Evolutionary conservation across 306 rosid genomes (phyloP), one percentile per base, ranked within the genome.

Genomic region (Senna siamea): DNA sequence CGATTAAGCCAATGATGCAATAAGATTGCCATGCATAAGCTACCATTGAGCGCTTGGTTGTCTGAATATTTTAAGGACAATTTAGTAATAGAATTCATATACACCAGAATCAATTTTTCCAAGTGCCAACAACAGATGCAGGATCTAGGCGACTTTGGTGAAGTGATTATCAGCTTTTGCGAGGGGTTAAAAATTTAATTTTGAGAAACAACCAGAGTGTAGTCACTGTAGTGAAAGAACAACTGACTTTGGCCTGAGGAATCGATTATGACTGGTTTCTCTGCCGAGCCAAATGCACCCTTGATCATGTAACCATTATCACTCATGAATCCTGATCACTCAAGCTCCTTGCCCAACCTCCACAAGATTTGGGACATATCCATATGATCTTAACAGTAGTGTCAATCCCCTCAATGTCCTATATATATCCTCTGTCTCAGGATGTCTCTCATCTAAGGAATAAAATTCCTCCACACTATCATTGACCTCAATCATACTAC

Each of bases 371-470:
- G 82, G 87, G 55, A 73, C 68, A 9, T 80, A 83, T 48, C 87
- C 84, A 55, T 76, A n/a, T 32, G 71, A 73, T 73, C 75, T 83
- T 66, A 83, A 68, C 57, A 73, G 43, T 15, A 48, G 34, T 0
- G 87, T 80, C 82, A 83, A 76, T 73, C 82, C 87, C 51, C 51
- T 20, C 80, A 83, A 76, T 69, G 70, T 46, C 72, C 63, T 55
- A 20, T 62, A 83, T 72, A 83, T 73, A 63, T 63, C 66, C 50
- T 83, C 64, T 48, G 87, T 80, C 52, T 76, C 82, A 20, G 72
- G 74, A 80, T 83, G 87, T 73, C 87, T 80, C 67, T 83, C 87
- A 76, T 83, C 87, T 37, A 80, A 76, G 30, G 87, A 80, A 76
- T 83, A 83, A 43, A 83, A 83, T 17, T 83, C 84, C 67, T 76